A percentile compares a stretch with the other conserved stretches of the same genome.
Evolutionary conservation across 148 eudicot species (phyloP).

Genomic region (Mesembryanthemum crystallinum): DNA sequence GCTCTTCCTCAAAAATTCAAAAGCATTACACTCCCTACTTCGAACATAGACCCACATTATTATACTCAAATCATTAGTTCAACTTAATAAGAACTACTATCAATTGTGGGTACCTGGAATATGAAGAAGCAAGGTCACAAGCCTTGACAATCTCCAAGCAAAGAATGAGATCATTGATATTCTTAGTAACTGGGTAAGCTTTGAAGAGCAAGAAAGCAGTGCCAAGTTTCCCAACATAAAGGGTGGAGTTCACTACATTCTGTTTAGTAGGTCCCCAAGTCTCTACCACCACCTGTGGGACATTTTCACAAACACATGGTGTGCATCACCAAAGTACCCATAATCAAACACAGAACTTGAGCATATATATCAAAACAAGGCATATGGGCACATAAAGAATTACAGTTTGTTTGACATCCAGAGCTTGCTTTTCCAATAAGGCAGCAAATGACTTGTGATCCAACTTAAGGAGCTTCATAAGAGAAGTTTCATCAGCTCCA

Average conservation of each 20-base stretch:
- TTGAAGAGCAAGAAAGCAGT: slow-evolving; percentile 57
- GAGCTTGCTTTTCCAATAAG: slow-evolving; percentile 13
- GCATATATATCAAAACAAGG: background rate
- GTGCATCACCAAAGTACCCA: background rate
- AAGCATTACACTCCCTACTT: too few relatives aligned
- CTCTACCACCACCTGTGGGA: slow-evolving; percentile 43
- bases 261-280: slow-evolving; percentile 52
- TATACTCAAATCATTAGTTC: too few relatives aligned
- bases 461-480: slow-evolving; percentile 14
- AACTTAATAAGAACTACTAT: too few relatives aligned
- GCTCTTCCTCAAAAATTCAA: too few relatives aligned
- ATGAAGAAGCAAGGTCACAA: slow-evolving; percentile 48
- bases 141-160: slow-evolving; percentile 56
- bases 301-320: slow-evolving; percentile 22
- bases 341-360: background rate
- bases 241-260: slow-evolving; percentile 38
- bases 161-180: slow-evolving; percentile 41
- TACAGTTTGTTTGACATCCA: slow-evolving; percentile 22
- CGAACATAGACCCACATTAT: too few relatives aligned
- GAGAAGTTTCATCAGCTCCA: background rate
- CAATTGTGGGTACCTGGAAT: slow-evolving; percentile 27
- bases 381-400: background rate
- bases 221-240: slow-evolving; percentile 58
- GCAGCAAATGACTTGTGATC: slow-evolving; percentile 19
- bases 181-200: slow-evolving; percentile 43